phyloP scores from a whole-genome alignment of 2,329 filamentous ascomycete species.

The Plenodomus tracheiphilus region DNA sequence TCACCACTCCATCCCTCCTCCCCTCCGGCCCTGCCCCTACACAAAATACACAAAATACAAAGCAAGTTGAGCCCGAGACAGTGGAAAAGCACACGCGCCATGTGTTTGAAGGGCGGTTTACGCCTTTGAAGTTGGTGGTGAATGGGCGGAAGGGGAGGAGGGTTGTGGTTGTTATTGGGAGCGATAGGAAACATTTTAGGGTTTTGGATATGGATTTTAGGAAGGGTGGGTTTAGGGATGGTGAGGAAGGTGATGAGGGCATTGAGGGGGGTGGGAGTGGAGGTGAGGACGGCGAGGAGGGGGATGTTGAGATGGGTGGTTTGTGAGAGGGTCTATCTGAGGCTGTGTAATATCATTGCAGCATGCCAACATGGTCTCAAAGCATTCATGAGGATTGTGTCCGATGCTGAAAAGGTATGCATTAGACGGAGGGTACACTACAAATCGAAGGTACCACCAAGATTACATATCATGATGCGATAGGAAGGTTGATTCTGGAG shows the following conservation, averaged over 20 bases:
- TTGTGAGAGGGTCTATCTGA: too few species aligned
- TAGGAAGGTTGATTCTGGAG: too few species aligned
- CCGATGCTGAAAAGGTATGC: too few species aligned
- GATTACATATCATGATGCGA: too few species aligned
- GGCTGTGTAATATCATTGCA: too few species aligned
- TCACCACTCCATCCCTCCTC: constrained; percentile 9
- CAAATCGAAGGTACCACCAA: too few species aligned
- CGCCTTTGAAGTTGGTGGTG: constrained; percentile 55
- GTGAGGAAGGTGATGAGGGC: constrained; percentile 10
- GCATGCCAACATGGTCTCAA: too few species aligned
- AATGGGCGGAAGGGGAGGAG: constrained; percentile 60
- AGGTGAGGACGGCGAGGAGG: constrained; percentile 11
- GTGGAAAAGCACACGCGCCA: constrained; percentile 46
- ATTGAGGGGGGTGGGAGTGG: constrained; percentile 19
- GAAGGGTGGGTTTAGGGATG: constrained; percentile 10
- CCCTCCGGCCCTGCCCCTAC: constrained; percentile 11
- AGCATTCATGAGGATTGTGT: too few species aligned
- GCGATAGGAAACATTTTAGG: constrained; percentile 57
- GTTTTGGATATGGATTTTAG: constrained; percentile 59
- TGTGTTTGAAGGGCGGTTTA: constrained; percentile 53
- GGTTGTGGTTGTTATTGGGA: constrained; percentile 59
- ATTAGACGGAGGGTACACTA: too few species aligned
- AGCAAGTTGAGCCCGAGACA: constrained; percentile 5
- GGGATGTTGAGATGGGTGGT: constrained; percentile 1
- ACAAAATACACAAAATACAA: not conserved